Base-by-base conservation (phyloP, 208 protist species). In the Wallacemonas sp. region DNA sequence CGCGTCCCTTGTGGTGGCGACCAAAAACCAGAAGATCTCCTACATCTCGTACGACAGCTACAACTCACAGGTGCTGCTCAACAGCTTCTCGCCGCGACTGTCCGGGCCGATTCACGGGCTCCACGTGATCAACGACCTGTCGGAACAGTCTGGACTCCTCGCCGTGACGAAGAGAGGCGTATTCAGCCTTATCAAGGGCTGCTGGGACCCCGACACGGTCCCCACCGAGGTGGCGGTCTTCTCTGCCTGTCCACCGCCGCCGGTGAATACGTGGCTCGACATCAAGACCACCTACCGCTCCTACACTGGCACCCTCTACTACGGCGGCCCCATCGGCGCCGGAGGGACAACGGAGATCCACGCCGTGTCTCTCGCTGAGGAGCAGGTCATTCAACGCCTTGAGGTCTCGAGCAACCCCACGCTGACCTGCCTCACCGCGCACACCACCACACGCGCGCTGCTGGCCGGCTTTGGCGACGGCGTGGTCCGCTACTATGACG, bases 401-500 rank as follows among this genome's bases (percentile, higher is more conserved):
- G 72, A 67, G 58, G 84, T 96, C 27, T 81, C 85, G 19, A 86
- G 87, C 61, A 82, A 83, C 67, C 76, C 90, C 9, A 56, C 56
- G 17, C 65, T 96, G 46, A 96, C 87, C 16, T 80, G 73, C 14
- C 75, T 96, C 5, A 72, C 73, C 16, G 73, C 79, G 21, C 80
- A 92, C 77, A 87, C 87, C 49, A 89, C 83, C 12, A 76, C 80
- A 52, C 87, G 86, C 41, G 81, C 76, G 1, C 72, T 96, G 32
- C 70, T 94, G 56, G 87, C 87, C 5, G 87, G 90, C 46, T 94
- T 85, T 34, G 69, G 74, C n/a, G 87, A 96, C 66, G 81, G 85
- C 26, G 75, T 87, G 19, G 85, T 96, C 33, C 83, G 84, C 44
- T 96, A 94, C 74, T 96, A 94, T 73, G 90, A 96, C 61, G 87